Evolutionary conservation across 2,329 filamentous ascomycete genomes (phyloP).

Genomic region (Fusarium liriodendri): DNA sequence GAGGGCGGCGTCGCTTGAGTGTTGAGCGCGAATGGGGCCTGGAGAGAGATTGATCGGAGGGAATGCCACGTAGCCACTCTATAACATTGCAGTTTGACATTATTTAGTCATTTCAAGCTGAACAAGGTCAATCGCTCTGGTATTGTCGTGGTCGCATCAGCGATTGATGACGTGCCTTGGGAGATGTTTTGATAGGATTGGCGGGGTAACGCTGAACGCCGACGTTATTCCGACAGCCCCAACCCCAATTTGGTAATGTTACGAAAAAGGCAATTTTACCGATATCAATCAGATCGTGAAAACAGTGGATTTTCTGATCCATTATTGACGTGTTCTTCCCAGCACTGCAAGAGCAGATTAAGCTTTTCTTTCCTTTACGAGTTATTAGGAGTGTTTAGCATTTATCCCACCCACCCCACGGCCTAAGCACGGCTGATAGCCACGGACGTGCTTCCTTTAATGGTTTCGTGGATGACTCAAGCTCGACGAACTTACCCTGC

Average conservation of each 20-base stretch:
- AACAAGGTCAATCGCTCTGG: neutral
- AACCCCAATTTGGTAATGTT: neutral
- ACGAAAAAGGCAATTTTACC: neutral
- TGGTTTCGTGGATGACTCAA: too few relatives aligned
- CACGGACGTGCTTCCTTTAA: too few relatives aligned
- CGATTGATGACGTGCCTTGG: neutral
- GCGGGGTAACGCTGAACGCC: neutral
- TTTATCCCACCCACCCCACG: too few relatives aligned
- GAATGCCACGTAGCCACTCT: neutral
- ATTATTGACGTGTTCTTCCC: too few relatives aligned
- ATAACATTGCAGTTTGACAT: neutral
- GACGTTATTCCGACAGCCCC: neutral
- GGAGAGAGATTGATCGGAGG: neutral
- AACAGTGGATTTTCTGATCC: neutral
- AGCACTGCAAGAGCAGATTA: too few relatives aligned
- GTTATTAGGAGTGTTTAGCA: too few relatives aligned
- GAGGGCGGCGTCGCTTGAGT: neutral
- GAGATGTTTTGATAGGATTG: neutral
- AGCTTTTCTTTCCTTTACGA: too few relatives aligned
- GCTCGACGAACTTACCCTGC: too few relatives aligned
- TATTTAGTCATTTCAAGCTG: neutral
- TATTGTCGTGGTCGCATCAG: neutral
- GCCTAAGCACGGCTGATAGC: too few relatives aligned
- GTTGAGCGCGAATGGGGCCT: neutral
- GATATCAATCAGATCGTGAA: neutral